Conservation (phyloP, 2,329 filamentous ascomycete species). For the Talaromyces verruculosus region DNA sequence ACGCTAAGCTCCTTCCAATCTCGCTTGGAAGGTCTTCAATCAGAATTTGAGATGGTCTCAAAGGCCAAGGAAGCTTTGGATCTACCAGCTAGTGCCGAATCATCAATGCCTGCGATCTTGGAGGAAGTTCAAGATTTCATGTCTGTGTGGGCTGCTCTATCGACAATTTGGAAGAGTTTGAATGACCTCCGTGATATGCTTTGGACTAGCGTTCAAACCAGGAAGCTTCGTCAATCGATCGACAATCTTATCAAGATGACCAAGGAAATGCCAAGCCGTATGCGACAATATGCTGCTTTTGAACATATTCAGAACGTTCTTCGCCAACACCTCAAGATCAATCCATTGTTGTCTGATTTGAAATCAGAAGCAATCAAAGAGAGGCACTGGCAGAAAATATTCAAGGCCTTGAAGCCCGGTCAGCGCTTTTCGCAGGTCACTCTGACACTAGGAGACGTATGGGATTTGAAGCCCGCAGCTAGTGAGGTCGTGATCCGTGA, state of each 20-base stretch:
- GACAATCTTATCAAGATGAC: slow-evolving; percentile 96
- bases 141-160: slow-evolving; percentile 94
- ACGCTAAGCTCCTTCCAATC: slow-evolving; percentile 80
- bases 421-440: slow-evolving; percentile 92
- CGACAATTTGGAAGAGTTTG: slow-evolving; percentile 93
- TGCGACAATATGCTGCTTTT: slow-evolving; percentile 99
- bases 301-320: slow-evolving; percentile 94
- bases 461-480: slow-evolving; percentile 88
- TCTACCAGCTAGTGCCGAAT: slow-evolving; percentile 75
- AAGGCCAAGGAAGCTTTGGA: slow-evolving; percentile 97
- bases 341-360: slow-evolving; percentile 80
- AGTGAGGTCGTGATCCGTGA: slow-evolving; percentile 86
- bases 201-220: slow-evolving; percentile 93
- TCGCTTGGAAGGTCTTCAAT: slow-evolving; percentile 79
- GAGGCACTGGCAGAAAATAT: slow-evolving; percentile 96
- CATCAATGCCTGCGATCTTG: slow-evolving; percentile 77
- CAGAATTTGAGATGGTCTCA: slow-evolving; percentile 87
- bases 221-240: slow-evolving; percentile 85
- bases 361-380: slow-evolving; percentile 97
- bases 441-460: slow-evolving; percentile 96
- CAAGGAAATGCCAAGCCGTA: slow-evolving; percentile 97
- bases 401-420: slow-evolving; percentile 88
- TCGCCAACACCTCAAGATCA: slow-evolving; percentile 85
- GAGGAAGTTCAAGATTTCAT: slow-evolving; percentile 99
- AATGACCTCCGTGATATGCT: slow-evolving; percentile 89